Percentiles rank a stretch among this genome's conserved stretches.
Evolutionary conservation across 1,284 basidiomycete species (phyloP).

Genomic region (Mrakiaceae sp.): DNA sequence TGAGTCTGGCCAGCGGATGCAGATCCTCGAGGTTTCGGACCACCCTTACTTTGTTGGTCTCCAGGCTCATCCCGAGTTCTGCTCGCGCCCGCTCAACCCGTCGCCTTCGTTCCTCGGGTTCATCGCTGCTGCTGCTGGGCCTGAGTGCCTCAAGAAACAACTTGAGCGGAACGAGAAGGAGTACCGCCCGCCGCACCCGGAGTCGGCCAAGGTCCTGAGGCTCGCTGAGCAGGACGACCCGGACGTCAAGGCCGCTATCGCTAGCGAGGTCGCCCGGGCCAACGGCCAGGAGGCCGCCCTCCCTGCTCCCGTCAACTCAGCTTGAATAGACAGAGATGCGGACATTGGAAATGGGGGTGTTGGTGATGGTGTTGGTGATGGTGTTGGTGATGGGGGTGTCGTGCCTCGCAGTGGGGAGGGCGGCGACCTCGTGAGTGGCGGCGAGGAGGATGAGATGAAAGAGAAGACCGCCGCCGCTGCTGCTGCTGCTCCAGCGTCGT

Average conservation of each 20-base stretch:
- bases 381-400: background rate
- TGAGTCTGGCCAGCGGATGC: constrained; percentile 94
- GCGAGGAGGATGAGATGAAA: too few species aligned
- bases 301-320: constrained; percentile 24
- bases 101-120: constrained; percentile 96
- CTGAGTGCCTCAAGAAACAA: constrained; percentile 58
- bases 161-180: constrained; percentile 49
- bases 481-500: too few species aligned
- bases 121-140: constrained; percentile 69
- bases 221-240: background rate
- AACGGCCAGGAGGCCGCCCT: constrained; percentile 76
- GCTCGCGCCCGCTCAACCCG: constrained; percentile 95
- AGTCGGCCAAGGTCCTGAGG: constrained; percentile 23
- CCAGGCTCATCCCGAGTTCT: constrained; percentile 98
- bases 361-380: constrained; percentile 5
- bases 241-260: constrained; percentile 1
- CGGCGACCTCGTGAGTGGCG: background rate
- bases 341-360: background rate
- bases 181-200: constrained; percentile 44
- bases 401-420: background rate
- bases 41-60: constrained; percentile 93
- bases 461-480: too few species aligned
- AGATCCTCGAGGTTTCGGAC: constrained; percentile 79
- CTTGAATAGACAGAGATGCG: constrained; percentile 24
- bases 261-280: constrained; percentile 64